Evolutionary conservation across 495 filamentous ascomycete genomes (phyloP).

Genomic region (Aspergillus saccharolyticus): DNA sequence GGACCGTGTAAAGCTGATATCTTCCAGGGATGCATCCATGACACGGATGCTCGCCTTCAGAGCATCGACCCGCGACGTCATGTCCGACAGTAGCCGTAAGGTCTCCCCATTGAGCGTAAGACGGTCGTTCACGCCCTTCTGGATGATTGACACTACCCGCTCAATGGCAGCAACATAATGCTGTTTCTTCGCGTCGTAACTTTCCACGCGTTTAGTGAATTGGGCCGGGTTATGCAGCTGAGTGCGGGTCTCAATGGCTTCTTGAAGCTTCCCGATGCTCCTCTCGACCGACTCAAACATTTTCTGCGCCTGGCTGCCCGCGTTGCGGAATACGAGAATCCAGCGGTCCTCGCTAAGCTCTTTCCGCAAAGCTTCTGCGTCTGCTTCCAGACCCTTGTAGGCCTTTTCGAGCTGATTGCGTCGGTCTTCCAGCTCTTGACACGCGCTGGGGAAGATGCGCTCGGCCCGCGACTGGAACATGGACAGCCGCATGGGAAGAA

Average conservation of each 20-base stretch:
- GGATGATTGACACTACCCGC: slow-evolving; percentile 82
- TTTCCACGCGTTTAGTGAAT: slow-evolving; percentile 78
- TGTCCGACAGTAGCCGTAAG: slow-evolving; percentile 72
- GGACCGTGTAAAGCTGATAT: slow-evolving; percentile 57
- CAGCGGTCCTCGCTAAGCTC: slow-evolving; percentile 93
- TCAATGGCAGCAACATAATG: slow-evolving; percentile 96
- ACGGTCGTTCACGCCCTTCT: slow-evolving; percentile 85
- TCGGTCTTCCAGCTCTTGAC: slow-evolving; percentile 75
- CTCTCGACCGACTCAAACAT: slow-evolving; percentile 91
- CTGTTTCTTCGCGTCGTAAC: slow-evolving; percentile 88
- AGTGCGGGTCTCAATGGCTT: slow-evolving; percentile 68
- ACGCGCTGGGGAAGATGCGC: slow-evolving; percentile 76
- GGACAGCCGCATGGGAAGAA: slow-evolving; percentile 90
- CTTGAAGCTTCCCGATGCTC: slow-evolving; percentile 74
- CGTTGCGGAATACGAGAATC: slow-evolving; percentile 90
- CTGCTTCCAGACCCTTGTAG: slow-evolving; percentile 77
- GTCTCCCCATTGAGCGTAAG: slow-evolving; percentile 95
- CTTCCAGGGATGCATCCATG: slow-evolving; percentile 68
- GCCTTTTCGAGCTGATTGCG: slow-evolving; percentile 64
- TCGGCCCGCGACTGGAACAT: slow-evolving; percentile 76
- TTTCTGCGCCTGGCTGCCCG: slow-evolving; percentile 86
- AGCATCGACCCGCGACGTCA: slow-evolving; percentile 70
- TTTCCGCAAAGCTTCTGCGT: slow-evolving; percentile 78
- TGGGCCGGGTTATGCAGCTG: slow-evolving; percentile 62
- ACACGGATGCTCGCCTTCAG: slow-evolving; percentile 71